Evolutionary conservation across 2,329 filamentous ascomycete species (phyloP).

Genomic region (Diatrype stigma): DNA sequence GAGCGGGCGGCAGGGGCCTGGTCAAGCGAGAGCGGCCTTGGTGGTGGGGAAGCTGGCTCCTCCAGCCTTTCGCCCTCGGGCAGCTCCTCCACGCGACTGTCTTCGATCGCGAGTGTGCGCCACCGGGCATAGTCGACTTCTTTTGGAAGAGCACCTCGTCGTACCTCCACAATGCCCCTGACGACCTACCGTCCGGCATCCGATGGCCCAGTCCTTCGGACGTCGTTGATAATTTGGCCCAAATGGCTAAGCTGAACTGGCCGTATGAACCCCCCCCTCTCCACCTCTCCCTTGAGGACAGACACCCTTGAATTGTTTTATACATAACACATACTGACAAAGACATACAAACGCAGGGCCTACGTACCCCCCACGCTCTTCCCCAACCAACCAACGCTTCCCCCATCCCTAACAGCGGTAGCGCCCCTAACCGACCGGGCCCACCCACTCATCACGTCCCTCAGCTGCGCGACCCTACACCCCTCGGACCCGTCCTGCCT

Average conservation of each 20-base stretch:
- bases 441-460: constrained; percentile 77
- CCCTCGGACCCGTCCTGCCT: constrained; percentile 83
- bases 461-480: constrained; percentile 88
- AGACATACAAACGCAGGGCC: constrained; percentile 41
- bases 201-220: constrained; percentile 73
- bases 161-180: constrained; percentile 73
- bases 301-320: too few species aligned
- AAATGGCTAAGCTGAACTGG: constrained; percentile 80
- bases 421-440: constrained; percentile 77
- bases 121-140: constrained; percentile 38
- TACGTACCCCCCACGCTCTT: constrained; percentile 86
- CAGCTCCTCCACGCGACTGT: constrained; percentile 73
- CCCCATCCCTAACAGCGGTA: constrained; percentile 61
- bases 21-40: constrained; percentile 64
- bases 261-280: constrained; percentile 46
- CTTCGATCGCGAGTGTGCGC: constrained; percentile 68
- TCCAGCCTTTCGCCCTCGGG: constrained; percentile 72
- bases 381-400: constrained; percentile 64
- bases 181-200: constrained; percentile 60
- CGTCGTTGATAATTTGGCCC: constrained; percentile 75
- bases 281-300: neutral
- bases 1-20: constrained; percentile 36
- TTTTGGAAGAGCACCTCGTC: constrained; percentile 69
- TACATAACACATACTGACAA: constrained; percentile 14
- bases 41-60: constrained; percentile 82